Evolutionary conservation across 305 asterid species (phyloP).

Genomic region (Euphrasia arctica): DNA sequence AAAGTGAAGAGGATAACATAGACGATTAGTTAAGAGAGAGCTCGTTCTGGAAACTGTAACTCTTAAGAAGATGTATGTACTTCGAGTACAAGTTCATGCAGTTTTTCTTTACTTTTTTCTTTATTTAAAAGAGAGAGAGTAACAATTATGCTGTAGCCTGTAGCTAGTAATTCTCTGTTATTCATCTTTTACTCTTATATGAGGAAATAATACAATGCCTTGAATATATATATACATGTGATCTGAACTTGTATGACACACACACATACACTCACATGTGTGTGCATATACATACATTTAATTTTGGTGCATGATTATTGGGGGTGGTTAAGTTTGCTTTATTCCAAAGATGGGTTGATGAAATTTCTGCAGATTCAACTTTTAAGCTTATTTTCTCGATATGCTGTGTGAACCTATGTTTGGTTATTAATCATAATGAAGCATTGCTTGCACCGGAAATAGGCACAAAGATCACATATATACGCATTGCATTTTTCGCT

Average conservation of each 20-base stretch:
- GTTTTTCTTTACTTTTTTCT: background rate
- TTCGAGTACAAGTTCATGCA: background rate
- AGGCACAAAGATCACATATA: background rate
- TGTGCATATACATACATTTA: background rate
- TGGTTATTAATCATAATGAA: conserved; percentile 2
- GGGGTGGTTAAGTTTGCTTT: conserved; percentile 4
- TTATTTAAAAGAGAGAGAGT: background rate
- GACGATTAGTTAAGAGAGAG: conserved; percentile 1
- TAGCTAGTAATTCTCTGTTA: too few relatives aligned
- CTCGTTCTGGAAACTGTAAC: background rate
- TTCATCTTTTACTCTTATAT: background rate
- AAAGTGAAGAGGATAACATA: background rate
- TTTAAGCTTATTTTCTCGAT: background rate
- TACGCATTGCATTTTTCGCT: background rate
- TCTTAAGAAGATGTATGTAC: background rate
- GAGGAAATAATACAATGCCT: background rate
- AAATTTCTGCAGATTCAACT: conserved; percentile 4
- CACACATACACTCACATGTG: too few relatives aligned
- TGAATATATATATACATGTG: background rate
- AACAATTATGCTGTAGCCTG: too few relatives aligned
- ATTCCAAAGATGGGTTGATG: conserved; percentile 8
- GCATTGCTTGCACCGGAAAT: conserved; percentile 15
- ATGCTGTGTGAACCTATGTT: background rate
- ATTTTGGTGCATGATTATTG: conserved; percentile 1
- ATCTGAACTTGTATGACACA: background rate